A percentile compares a stretch with the other conserved stretches of the same genome.
phyloP scores from a whole-genome alignment of 306 rosid species.

The Castanea mollissima region DNA sequence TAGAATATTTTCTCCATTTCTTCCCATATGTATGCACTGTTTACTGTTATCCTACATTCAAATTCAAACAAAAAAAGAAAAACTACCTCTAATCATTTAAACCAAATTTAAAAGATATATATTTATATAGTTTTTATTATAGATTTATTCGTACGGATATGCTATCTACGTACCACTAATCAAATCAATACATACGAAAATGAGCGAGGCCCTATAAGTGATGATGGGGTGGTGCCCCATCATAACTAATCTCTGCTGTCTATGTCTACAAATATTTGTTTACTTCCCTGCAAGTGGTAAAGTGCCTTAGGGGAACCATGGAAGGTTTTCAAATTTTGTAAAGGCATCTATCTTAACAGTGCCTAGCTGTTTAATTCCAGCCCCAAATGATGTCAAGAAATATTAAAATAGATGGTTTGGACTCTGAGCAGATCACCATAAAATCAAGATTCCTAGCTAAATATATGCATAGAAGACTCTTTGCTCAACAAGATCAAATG shows the following conservation, averaged over 20 bases:
- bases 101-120: no score
- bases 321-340: not conserved
- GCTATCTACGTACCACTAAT: no score
- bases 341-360: not conserved
- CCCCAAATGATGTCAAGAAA: not conserved
- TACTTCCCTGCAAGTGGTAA: not conserved
- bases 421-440: not conserved
- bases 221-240: no score
- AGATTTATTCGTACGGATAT: no score
- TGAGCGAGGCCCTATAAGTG: no score
- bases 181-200: no score
- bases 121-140: no score
- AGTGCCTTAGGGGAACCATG: not conserved
- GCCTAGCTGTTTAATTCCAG: not conserved
- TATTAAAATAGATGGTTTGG: not conserved
- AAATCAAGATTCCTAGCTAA: not conserved
- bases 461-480: not conserved
- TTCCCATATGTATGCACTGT: no score
- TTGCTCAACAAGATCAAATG: not conserved
- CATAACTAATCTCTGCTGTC: not conserved
- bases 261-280: not conserved
- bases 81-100: no score
- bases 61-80: no score
- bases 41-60: no score
- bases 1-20: no score